phyloP scores from a whole-genome alignment of 768 basidiomycete genomes.

The Leccinum ochraceum region DNA sequence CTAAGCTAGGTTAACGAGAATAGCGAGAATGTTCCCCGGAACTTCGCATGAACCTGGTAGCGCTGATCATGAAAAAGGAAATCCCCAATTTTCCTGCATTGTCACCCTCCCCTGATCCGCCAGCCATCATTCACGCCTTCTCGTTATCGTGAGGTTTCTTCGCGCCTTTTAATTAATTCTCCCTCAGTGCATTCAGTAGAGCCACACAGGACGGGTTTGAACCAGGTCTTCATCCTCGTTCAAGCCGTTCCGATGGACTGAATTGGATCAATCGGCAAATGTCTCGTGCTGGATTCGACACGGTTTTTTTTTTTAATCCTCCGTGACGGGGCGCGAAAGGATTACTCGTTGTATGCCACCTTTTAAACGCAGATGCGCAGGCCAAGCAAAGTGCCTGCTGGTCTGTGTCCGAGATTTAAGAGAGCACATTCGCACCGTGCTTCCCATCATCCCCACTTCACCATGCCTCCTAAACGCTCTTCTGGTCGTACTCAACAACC shows the following conservation, averaged over 20 bases:
- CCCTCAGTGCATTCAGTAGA: slow-evolving; percentile 17
- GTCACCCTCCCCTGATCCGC: slow-evolving; percentile 32
- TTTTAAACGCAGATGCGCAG: slow-evolving; percentile 10
- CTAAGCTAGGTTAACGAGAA: slow-evolving; percentile 9
- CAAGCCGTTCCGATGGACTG: slow-evolving; percentile 11
- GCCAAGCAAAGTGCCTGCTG: slow-evolving; percentile 8
- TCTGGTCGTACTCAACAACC: slow-evolving; percentile 9
- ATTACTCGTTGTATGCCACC: slow-evolving; percentile 10
- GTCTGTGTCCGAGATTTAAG: slow-evolving; percentile 23
- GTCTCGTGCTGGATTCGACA: slow-evolving; percentile 15
- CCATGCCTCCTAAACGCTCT: slow-evolving; percentile 16
- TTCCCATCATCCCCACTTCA: slow-evolving; percentile 15
- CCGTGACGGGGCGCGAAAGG: slow-evolving; percentile 12
- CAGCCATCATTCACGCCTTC: slow-evolving; percentile 35
- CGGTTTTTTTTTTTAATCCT: slow-evolving; percentile 10
- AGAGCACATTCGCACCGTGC: not conserved
- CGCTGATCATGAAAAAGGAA: slow-evolving; percentile 34
- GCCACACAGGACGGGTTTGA: slow-evolving; percentile 11
- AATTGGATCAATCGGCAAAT: slow-evolving; percentile 16
- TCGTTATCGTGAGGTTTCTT: slow-evolving; percentile 33
- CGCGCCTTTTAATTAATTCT: slow-evolving; percentile 31
- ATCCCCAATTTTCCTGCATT: slow-evolving; percentile 8
- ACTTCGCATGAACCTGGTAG: slow-evolving; percentile 9
- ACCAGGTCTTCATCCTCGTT: slow-evolving; percentile 16
- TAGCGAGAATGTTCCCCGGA: slow-evolving; percentile 8